Conservation (phyloP, 805 yeast genomes). For the Ogataea ganodermae region DNA sequence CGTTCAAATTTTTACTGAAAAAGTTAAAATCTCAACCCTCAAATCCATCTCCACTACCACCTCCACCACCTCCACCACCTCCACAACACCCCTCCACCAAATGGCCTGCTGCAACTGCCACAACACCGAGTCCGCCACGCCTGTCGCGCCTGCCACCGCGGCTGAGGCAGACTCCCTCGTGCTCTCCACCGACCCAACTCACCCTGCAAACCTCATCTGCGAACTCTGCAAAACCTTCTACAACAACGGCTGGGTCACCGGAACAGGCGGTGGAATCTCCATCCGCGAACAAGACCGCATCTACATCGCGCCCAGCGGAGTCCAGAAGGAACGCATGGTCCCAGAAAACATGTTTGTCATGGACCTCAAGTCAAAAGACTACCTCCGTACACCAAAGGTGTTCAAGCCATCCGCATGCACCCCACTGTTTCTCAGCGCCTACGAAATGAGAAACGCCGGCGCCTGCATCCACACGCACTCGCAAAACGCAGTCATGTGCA, state of each 20-base stretch:
- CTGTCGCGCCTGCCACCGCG: neutral
- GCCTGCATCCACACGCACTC: constrained; percentile 97
- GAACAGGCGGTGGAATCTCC: constrained; percentile 95
- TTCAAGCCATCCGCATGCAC: constrained; percentile 94
- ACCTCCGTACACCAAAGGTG: constrained; percentile 59
- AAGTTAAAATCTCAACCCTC: neutral
- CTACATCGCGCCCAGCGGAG: constrained; percentile 93
- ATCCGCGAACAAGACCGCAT: constrained; percentile 59
- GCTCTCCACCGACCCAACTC: constrained; percentile 36
- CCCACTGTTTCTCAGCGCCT: constrained; percentile 78
- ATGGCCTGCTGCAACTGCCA: constrained; percentile 18
- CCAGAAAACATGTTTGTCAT: constrained; percentile 83
- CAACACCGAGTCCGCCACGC: neutral
- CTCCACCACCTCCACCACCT: too few species aligned
- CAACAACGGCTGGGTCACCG: constrained; percentile 87
- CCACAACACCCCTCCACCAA: neutral
- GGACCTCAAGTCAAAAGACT: constrained; percentile 52
- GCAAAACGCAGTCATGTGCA: constrained; percentile 79
- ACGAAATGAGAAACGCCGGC: constrained; percentile 67
- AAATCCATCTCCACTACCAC: neutral
- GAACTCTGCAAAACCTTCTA: constrained; percentile 77
- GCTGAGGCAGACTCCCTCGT: constrained; percentile 24
- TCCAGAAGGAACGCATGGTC: constrained; percentile 84
- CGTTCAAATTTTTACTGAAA: neutral
- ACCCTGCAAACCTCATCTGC: constrained; percentile 85